Evolutionary conservation across 148 eudicot species (phyloP).

Genomic region (Camellia lanceoleosa): DNA sequence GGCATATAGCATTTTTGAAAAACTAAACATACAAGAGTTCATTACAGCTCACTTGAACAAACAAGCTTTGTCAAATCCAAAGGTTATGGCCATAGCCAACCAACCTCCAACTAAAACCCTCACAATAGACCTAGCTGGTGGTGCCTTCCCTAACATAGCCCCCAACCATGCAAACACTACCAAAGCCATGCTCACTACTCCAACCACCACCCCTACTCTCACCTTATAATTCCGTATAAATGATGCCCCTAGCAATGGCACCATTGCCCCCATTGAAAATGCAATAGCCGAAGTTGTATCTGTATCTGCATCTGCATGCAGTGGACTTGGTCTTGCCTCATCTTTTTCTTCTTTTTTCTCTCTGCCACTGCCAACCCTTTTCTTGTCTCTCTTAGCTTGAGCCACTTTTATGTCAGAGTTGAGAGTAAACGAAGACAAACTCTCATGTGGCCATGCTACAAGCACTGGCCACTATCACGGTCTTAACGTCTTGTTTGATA

Average conservation of each 20-base stretch:
- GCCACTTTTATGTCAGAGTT: constrained; percentile 33
- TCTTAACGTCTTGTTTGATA: constrained; percentile 29
- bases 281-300: constrained; percentile 25
- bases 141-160: constrained; percentile 32
- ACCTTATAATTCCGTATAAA: constrained; percentile 27
- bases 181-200: constrained; percentile 28
- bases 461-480: constrained; percentile 40
- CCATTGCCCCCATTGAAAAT: constrained; percentile 22
- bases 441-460: constrained; percentile 43
- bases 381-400: constrained; percentile 20
- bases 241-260: constrained; percentile 32
- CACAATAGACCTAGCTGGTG: constrained; percentile 24
- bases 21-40: background rate
- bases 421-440: constrained; percentile 39
- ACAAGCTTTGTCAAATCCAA: constrained; percentile 21
- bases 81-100: constrained; percentile 39
- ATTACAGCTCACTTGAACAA: constrained; percentile 18
- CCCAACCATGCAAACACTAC: constrained; percentile 40
- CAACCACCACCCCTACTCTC: constrained; percentile 32
- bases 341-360: background rate
- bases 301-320: constrained; percentile 18
- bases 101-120: constrained; percentile 45
- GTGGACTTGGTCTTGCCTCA: constrained; percentile 16
- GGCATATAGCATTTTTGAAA: too few relatives aligned
- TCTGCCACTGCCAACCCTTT: background rate